phyloP scores from a whole-genome alignment of 2,329 filamentous ascomycete species.

The Neonectria faginata region DNA sequence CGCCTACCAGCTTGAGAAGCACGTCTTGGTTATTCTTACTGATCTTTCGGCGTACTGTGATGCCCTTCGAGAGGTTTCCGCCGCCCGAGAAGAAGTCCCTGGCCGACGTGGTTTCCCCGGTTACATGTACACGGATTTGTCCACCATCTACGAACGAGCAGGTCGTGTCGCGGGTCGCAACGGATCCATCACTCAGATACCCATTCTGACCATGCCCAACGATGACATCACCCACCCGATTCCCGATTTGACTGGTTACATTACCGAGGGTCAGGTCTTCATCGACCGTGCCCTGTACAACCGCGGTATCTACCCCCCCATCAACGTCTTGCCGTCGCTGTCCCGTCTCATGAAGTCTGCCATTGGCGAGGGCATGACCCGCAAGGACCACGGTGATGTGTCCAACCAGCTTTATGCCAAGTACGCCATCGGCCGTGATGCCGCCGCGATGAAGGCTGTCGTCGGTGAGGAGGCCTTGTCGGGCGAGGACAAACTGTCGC shows the following conservation, averaged over 20 bases:
- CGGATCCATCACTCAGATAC: slow-evolving; percentile 98
- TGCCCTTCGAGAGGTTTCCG: slow-evolving; percentile 97
- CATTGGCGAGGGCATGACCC: slow-evolving; percentile 96
- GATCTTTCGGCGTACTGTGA: slow-evolving; percentile 99
- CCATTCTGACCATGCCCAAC: slow-evolving; percentile 99
- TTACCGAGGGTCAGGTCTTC: slow-evolving; percentile 99
- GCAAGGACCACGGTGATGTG: slow-evolving; percentile 96
- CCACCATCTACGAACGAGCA: slow-evolving; percentile 98
- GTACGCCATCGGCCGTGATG: slow-evolving; percentile 98
- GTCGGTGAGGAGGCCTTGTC: slow-evolving; percentile 98
- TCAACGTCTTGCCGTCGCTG: slow-evolving; percentile 97
- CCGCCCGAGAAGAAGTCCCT: slow-evolving; percentile 97
- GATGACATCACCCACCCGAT: slow-evolving; percentile 99
- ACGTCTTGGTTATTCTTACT: slow-evolving; percentile 98
- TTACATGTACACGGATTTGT: slow-evolving; percentile 99
- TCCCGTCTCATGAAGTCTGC: slow-evolving; percentile 99
- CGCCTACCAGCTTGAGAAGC: slow-evolving; percentile 99
- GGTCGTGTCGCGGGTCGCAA: slow-evolving; percentile 97
- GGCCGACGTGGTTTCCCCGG: slow-evolving; percentile 99
- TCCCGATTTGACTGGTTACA: slow-evolving; percentile 98
- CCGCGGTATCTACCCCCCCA: slow-evolving; percentile 97
- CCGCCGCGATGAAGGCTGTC: slow-evolving; percentile 98
- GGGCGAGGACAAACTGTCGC: slow-evolving; percentile 94
- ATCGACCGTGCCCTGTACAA: slow-evolving; percentile 94
- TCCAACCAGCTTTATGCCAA: slow-evolving; percentile 99